phyloP scores from a whole-genome alignment of 495 filamentous ascomycete genomes.

The Elaphomyces granulatus region DNA sequence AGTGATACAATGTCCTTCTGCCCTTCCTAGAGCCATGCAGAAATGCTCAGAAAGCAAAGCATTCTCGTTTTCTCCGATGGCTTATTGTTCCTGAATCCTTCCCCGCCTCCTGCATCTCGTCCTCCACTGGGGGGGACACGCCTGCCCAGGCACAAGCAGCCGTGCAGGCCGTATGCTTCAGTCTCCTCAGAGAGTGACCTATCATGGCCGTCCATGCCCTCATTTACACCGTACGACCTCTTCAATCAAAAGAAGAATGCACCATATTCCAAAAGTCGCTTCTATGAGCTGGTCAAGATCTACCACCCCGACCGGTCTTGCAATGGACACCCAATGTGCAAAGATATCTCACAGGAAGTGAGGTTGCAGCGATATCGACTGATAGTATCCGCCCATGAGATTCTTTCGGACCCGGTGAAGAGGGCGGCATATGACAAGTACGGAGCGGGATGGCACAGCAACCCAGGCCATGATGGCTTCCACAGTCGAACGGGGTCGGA shows the following conservation, averaged over 20 bases:
- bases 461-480: slow-evolving; percentile 15
- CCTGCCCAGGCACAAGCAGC: neutral
- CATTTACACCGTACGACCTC: slow-evolving; percentile 80
- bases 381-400: slow-evolving; percentile 70
- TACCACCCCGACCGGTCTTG: slow-evolving; percentile 78
- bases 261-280: slow-evolving; percentile 67
- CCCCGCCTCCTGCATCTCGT: slow-evolving; percentile 10
- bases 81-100: slow-evolving; percentile 17
- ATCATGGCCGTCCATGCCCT: slow-evolving; percentile 22
- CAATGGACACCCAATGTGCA: slow-evolving; percentile 34
- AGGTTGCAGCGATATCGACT: slow-evolving; percentile 77
- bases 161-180: slow-evolving; percentile 20
- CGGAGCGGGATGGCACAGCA: slow-evolving; percentile 63
- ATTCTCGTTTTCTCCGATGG: slow-evolving; percentile 9
- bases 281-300: slow-evolving; percentile 82
- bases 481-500: slow-evolving; percentile 3
- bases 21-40: too few relatives aligned
- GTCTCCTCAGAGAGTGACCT: slow-evolving; percentile 14
- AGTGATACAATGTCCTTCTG: too few relatives aligned
- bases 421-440: slow-evolving; percentile 68
- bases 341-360: slow-evolving; percentile 35
- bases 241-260: slow-evolving; percentile 46
- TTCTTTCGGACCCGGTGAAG: slow-evolving; percentile 72
- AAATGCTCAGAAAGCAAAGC: slow-evolving; percentile 23
- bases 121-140: neutral